Conservation (phyloP, 257 asterid species). For the Nicotiana obtusifolia region DNA sequence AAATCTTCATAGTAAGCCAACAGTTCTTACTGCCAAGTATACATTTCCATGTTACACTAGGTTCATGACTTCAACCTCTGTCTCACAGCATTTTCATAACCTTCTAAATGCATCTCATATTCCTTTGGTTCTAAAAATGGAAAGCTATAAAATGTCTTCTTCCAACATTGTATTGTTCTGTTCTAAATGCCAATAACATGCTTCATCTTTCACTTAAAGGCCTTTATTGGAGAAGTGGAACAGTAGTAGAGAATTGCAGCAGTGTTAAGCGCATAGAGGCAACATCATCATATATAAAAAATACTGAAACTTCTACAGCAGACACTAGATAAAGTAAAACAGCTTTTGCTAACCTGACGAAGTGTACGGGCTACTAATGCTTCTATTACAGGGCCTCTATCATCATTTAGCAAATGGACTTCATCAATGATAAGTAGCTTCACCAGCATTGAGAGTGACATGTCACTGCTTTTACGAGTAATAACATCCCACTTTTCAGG, state of each 20-base stretch:
- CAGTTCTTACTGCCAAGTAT: background rate
- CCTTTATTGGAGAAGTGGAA: background rate
- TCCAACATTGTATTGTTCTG: background rate
- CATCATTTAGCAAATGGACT: slow-evolving; percentile 95
- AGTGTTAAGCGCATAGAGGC: background rate
- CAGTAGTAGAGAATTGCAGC: background rate
- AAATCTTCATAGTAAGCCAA: background rate
- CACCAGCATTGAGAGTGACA: slow-evolving; percentile 97
- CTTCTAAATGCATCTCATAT: background rate
- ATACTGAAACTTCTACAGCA: background rate
- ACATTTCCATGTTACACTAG: background rate
- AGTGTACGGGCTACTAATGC: slow-evolving; percentile 99
- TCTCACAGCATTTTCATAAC: background rate
- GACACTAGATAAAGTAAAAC: background rate
- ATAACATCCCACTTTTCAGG: slow-evolving; percentile 99
- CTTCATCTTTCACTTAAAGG: background rate
- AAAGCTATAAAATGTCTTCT: background rate
- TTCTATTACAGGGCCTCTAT: slow-evolving; percentile 96
- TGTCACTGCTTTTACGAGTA: slow-evolving; percentile 98
- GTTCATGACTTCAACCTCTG: background rate
- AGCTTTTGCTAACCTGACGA: slow-evolving; percentile 67
- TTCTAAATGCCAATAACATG: slow-evolving; percentile 4
- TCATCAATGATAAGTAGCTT: slow-evolving; percentile 97
- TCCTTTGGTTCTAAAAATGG: background rate
- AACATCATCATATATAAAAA: background rate